These are phyloP conservation scores for Aspergillus quadricinctus DNA, from an alignment of 2,329 filamentous ascomycete species.

Conservation along the genomic window DNA sequence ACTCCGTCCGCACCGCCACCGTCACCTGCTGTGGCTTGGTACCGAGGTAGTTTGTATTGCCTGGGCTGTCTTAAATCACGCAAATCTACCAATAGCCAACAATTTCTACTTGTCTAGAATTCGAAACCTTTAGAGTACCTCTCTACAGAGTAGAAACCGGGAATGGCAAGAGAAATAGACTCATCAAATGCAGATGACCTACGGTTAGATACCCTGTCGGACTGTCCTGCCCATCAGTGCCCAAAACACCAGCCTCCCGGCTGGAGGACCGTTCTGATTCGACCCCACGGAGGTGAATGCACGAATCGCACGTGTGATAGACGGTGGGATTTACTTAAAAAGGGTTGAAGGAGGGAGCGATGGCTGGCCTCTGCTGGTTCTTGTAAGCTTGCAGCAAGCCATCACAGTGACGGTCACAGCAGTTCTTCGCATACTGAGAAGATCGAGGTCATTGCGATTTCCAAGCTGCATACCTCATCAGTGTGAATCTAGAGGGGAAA, in stretches of 20 bases:
- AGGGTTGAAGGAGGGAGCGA: background rate
- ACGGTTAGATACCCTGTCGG: background rate
- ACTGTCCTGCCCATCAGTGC: slow-evolving; percentile 9
- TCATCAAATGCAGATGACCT: background rate
- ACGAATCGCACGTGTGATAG: background rate
- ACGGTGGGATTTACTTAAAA: background rate
- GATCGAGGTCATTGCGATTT: background rate
- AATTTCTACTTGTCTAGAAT: background rate
- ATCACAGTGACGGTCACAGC: background rate
- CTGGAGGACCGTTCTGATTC: background rate
- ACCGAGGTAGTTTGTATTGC: background rate
- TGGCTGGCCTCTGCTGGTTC: background rate
- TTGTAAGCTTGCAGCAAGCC: no score
- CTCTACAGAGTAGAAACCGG: background rate
- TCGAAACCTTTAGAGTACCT: background rate
- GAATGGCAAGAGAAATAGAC: background rate
- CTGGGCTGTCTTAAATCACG: background rate
- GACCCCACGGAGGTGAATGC: background rate
- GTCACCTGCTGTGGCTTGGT: background rate
- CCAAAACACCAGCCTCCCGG: slow-evolving; percentile 8
- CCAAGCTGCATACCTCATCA: background rate
- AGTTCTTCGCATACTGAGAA: background rate
- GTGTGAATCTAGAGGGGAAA: background rate
- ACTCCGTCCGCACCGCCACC: background rate
- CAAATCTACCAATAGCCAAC: background rate